phyloP scores from a whole-genome alignment of 129 eudicot species.

The Arctium lappa region DNA sequence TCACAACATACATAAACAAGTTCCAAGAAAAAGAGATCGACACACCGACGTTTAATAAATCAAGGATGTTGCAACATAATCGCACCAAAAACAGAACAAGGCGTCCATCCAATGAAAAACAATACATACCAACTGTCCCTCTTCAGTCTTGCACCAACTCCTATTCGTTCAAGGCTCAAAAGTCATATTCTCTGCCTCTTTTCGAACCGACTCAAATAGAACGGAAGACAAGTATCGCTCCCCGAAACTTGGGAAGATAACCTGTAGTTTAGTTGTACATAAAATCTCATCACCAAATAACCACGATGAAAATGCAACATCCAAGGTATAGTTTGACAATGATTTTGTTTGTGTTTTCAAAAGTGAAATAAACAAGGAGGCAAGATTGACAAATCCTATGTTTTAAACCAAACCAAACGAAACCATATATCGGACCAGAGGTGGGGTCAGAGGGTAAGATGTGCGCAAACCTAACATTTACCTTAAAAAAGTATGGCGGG shows the following conservation, averaged over 20 bases:
- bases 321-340: background rate
- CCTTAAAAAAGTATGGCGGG: too few species aligned
- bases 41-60: background rate
- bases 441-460: too few species aligned
- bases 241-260: conserved; percentile 79
- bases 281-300: conserved; percentile 12
- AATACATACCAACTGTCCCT: conserved; percentile 6
- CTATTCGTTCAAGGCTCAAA: conserved; percentile 54
- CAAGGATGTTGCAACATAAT: background rate
- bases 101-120: conserved; percentile 1
- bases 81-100: background rate
- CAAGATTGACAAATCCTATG: too few species aligned
- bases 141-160: background rate
- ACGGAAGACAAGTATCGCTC: conserved; percentile 80
- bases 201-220: conserved; percentile 71
- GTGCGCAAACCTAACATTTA: too few species aligned
- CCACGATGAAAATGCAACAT: background rate
- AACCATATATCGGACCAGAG: too few species aligned
- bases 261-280: conserved; percentile 41
- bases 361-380: background rate
- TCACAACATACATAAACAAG: background rate
- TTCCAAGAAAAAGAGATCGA: background rate
- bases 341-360: background rate
- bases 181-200: conserved; percentile 71
- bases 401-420: too few species aligned